phyloP scores from a whole-genome alignment of 768 basidiomycete species.

The Lepiota subincarnata region DNA sequence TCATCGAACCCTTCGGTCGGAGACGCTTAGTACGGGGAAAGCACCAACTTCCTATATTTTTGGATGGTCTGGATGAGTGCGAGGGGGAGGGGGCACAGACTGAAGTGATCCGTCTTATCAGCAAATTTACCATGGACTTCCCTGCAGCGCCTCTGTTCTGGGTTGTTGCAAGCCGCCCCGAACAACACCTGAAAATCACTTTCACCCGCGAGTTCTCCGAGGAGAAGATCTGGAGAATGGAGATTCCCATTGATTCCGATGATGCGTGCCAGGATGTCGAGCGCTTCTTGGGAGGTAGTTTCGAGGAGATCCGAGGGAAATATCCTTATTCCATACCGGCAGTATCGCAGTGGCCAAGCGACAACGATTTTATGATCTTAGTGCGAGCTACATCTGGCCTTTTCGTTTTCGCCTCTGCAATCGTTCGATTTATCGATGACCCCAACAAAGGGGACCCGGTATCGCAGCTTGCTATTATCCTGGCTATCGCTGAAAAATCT shows the following conservation, averaged over 20 bases:
- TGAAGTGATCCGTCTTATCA: not conserved
- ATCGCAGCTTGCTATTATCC: not conserved
- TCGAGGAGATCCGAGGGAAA: not conserved
- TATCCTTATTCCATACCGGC: not conserved
- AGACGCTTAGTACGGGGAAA: not conserved
- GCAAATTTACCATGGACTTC: not conserved
- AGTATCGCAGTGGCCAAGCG: not conserved
- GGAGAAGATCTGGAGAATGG: not conserved
- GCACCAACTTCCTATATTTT: not conserved
- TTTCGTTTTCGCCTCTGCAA: not conserved
- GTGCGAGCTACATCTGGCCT: not conserved
- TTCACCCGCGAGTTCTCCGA: not conserved
- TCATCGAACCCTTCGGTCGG: not conserved
- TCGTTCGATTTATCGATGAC: not conserved
- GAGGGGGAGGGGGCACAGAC: not conserved
- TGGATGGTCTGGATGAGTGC: not conserved
- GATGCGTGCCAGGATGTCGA: slow-evolving; percentile 4
- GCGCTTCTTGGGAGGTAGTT: not conserved
- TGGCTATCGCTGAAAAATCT: not conserved
- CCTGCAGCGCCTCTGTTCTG: not conserved
- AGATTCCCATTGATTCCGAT: slow-evolving; percentile 4
- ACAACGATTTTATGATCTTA: not conserved
- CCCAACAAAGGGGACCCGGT: not conserved
- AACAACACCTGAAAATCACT: slow-evolving; percentile 1
- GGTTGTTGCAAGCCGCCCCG: slow-evolving; percentile 2